These are phyloP conservation scores for Urochloa ruziziensis DNA, from an alignment of 176 grass and related monocot species.

Conservation along the genomic window DNA sequence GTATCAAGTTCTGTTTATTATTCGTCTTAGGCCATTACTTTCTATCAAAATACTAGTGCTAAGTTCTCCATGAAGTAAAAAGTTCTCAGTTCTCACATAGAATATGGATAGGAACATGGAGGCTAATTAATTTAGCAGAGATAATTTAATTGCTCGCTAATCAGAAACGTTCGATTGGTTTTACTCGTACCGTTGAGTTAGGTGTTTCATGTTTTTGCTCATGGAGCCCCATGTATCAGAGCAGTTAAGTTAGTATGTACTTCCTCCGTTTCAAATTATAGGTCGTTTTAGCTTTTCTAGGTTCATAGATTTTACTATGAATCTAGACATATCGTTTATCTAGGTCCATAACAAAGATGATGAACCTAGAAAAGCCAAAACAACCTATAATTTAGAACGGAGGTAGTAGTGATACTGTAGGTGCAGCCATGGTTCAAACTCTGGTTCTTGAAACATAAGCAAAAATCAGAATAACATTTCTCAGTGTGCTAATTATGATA, in stretches of 20 bases:
- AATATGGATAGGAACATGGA: neutral
- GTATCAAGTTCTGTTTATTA: constrained; percentile 10
- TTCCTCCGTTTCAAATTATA: too few species aligned
- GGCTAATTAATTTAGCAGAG: neutral
- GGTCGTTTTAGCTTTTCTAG: too few species aligned
- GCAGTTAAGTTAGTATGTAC: neutral
- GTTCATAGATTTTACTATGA: too few species aligned
- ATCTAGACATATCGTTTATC: too few species aligned
- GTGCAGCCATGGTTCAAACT: constrained; percentile 8
- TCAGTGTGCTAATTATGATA: neutral
- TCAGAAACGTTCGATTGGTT: constrained; percentile 14
- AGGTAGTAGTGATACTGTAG: neutral
- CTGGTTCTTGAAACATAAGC: neutral
- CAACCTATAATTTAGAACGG: too few species aligned
- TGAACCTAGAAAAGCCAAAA: too few species aligned
- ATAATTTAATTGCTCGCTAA: constrained; percentile 14
- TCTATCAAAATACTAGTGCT: constrained; percentile 11
- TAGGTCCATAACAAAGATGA: too few species aligned
- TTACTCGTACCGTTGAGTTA: neutral
- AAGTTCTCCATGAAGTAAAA: neutral
- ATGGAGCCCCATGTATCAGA: neutral
- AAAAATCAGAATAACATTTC: constrained; percentile 17
- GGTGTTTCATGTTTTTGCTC: neutral
- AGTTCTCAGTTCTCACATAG: constrained; percentile 13
- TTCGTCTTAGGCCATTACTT: neutral